Evolutionary conservation across 164 flowering plant species (phyloP), one percentile per base, ranked within the genome.

Genomic region (Pachysandra terminalis): DNA sequence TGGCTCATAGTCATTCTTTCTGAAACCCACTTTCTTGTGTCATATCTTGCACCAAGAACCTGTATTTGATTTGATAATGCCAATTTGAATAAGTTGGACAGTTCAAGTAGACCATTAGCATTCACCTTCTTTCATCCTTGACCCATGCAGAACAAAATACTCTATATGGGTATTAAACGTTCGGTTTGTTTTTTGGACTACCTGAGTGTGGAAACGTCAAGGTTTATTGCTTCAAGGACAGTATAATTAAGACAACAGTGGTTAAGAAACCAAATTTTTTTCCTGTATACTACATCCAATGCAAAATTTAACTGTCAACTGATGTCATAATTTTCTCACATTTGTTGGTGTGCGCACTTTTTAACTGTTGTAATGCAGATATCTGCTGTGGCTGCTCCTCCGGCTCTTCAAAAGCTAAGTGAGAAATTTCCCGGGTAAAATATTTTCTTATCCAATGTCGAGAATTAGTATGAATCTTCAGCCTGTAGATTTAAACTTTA

Each of bases 351-450:
- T 22, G 19, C n/a, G 12, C 13, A 58, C 0, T 35, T 59, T 1
- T 45, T 13, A 37, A 3, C 37, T 17, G 5, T 7, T 16, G 21
- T 63, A n/a, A 76, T 25, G 55, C 87, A 96, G 99, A 83, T 96
- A 77, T 85, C 87, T 53, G 99, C 96, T 63, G 85, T 92, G n/a
- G 93, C 97, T 71, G 88, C 91, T 68, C 93, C 97, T 74, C 99
- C 98, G 8, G 97, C 99, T n/a, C 97, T 96, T 68, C 81, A 85
- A 69, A 92, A 90, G 87, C 94, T 96, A 52, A 89, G 89, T 57
- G 93, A 90, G 75, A 86, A 84, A 25, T 96, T 86, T 64, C 98
- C 97, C 14, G 96, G 99, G 98, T 95, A 86, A 75, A 32, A 22
- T 22, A 27, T 23, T 25, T 13, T 1, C 7, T 19, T 41, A 32